Evolutionary conservation across 441 rosid species (phyloP).

Genomic region (Populus trichocarpa): DNA sequence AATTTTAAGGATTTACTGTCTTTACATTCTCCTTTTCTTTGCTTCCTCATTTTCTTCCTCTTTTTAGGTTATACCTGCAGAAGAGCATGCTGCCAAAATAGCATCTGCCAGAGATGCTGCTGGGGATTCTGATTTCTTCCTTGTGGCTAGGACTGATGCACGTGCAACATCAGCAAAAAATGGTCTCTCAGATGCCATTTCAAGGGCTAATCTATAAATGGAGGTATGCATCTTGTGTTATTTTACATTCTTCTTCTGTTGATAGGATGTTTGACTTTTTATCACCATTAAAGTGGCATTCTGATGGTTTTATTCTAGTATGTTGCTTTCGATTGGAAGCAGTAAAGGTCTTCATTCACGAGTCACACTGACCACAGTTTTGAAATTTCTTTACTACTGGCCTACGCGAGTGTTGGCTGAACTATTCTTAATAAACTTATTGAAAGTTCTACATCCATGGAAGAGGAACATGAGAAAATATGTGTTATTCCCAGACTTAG

Average conservation of each 20-base stretch:
- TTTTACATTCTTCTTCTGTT: neutral
- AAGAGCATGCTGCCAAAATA: conserved; percentile 50
- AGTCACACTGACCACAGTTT: neutral
- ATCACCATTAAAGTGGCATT: neutral
- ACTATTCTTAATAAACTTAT: too few relatives aligned
- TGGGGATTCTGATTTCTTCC: conserved; percentile 49
- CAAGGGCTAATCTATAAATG: conserved; percentile 50
- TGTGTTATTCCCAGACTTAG: too few relatives aligned
- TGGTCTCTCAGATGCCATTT: conserved; percentile 48
- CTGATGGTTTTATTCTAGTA: neutral
- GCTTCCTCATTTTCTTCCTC: too few relatives aligned
- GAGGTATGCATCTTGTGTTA: conserved; percentile 19
- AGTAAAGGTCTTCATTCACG: too few relatives aligned
- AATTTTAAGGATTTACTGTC: too few relatives aligned
- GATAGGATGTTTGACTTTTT: neutral
- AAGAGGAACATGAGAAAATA: too few relatives aligned
- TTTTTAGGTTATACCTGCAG: conserved; percentile 45
- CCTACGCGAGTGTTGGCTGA: too few relatives aligned
- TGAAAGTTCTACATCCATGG: too few relatives aligned
- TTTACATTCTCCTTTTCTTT: too few relatives aligned
- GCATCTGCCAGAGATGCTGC: conserved; percentile 51
- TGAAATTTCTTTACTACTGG: neutral
- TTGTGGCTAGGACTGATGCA: conserved; percentile 51
- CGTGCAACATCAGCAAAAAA: conserved; percentile 42
- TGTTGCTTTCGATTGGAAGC: neutral